Percentiles rank a stretch among this genome's conserved stretches.
phyloP scores from a whole-genome alignment of 768 basidiomycete species.

The Tricholoma saponaceum region DNA sequence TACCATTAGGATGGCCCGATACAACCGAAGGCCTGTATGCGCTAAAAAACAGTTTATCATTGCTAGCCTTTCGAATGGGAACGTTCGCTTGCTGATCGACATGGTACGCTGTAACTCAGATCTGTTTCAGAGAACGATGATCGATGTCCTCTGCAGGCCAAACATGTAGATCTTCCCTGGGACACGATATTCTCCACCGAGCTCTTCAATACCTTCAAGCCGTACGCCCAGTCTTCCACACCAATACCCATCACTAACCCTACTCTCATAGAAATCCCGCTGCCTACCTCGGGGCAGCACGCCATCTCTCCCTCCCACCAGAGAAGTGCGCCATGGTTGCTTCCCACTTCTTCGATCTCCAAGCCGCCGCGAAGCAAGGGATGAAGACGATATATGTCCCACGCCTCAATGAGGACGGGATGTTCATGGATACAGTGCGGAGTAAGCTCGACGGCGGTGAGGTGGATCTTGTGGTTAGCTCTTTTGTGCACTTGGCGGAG shows the following conservation, averaged over 20 bases:
- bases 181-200: conserved; percentile 59
- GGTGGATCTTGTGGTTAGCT: conserved; percentile 52
- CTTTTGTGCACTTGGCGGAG: conserved; percentile 45
- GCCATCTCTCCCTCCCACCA: conserved; percentile 47
- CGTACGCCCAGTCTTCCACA: conserved; percentile 35
- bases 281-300: conserved; percentile 45
- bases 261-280: conserved; percentile 38
- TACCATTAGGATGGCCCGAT: conserved; percentile 54
- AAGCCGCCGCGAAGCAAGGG: conserved; percentile 47
- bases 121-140: neutral
- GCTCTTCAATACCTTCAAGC: conserved; percentile 60
- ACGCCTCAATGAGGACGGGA: conserved; percentile 42
- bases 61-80: conserved; percentile 60
- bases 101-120: conserved; percentile 37
- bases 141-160: conserved; percentile 39
- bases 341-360: conserved; percentile 55
- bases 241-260: neutral
- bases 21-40: conserved; percentile 40
- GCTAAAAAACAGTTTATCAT: conserved; percentile 51
- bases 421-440: conserved; percentile 23
- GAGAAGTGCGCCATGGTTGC: conserved; percentile 61
- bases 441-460: conserved; percentile 51
- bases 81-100: conserved; percentile 54
- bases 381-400: conserved; percentile 59
- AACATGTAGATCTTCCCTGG: conserved; percentile 58